These are phyloP conservation scores for Cardamine occulta DNA, from an alignment of 345 rosid species.

Conservation along the genomic window DNA sequence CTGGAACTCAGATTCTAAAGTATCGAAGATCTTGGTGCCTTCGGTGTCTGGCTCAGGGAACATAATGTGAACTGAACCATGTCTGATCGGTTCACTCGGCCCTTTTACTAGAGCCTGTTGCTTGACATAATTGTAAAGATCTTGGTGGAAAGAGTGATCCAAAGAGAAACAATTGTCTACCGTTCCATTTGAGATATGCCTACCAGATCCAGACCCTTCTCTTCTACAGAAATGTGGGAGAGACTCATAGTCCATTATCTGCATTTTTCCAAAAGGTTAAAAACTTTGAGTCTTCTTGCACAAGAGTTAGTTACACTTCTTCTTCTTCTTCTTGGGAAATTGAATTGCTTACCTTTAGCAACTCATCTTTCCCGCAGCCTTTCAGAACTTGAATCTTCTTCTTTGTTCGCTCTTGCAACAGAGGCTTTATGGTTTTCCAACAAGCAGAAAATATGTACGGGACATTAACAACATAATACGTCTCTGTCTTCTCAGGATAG, in stretches of 20 bases:
- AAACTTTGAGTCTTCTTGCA: conserved; percentile 21
- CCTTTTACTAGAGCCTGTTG: conserved; percentile 52
- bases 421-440: conserved; percentile 95
- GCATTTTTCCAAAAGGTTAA: conserved; percentile 34
- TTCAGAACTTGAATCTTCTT: conserved; percentile 86
- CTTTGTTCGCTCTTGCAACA: conserved; percentile 92
- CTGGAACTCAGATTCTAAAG: conserved; percentile 76
- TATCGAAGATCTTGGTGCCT: conserved; percentile 59
- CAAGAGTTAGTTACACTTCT: conserved; percentile 12
- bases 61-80: conserved; percentile 82
- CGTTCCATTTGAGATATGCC: conserved; percentile 48
- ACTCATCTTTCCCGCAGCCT: conserved; percentile 83
- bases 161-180: conserved; percentile 77
- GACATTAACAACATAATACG: conserved; percentile 87
- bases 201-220: conserved; percentile 79
- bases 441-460: conserved; percentile 92
- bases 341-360: conserved; percentile 66
- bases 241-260: conserved; percentile 89
- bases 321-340: not conserved
- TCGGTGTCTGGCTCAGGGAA: conserved; percentile 66
- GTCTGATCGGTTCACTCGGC: conserved; percentile 52
- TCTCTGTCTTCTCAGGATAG: conserved; percentile 92
- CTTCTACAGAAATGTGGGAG: conserved; percentile 93
- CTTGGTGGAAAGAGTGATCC: conserved; percentile 87
- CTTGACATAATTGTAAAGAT: conserved; percentile 71